phyloP scores from a whole-genome alignment of 2,329 filamentous ascomycete species.

The Pseudopithomyces maydicus region DNA sequence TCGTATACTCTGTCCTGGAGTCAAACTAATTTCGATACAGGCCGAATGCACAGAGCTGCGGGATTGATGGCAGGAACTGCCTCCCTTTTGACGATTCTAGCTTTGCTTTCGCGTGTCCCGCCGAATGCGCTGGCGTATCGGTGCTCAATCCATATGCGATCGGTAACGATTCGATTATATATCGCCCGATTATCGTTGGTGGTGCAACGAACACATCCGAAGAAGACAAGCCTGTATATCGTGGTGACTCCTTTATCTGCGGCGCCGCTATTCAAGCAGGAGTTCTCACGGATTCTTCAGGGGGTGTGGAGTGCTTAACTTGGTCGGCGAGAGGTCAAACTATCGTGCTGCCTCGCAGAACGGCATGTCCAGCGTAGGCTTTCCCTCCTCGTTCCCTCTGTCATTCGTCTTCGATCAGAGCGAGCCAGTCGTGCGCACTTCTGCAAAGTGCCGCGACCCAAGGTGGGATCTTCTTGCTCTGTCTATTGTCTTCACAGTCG shows the following conservation, averaged over 20 bases:
- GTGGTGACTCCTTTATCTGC: conserved; percentile 46
- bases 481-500: conserved; percentile 36
- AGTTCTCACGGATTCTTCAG: conserved; percentile 27
- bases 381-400: conserved; percentile 42
- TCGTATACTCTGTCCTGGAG: neutral
- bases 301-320: conserved; percentile 41
- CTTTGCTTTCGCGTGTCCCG: conserved; percentile 62
- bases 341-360: conserved; percentile 31
- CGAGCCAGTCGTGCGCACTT: conserved; percentile 14
- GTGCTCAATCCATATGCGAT: conserved; percentile 58
- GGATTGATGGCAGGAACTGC: conserved; percentile 60
- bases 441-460: conserved; percentile 38
- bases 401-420: conserved; percentile 36
- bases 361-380: conserved; percentile 38
- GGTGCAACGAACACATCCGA: conserved; percentile 49
- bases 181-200: conserved; percentile 70
- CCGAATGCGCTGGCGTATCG: conserved; percentile 55
- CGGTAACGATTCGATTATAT: conserved; percentile 65
- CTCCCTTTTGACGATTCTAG: conserved; percentile 59
- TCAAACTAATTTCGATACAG: conserved; percentile 23
- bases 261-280: conserved; percentile 44
- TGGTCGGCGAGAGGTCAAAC: conserved; percentile 28
- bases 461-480: conserved; percentile 40
- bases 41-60: conserved; percentile 47
- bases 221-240: conserved; percentile 28